phyloP scores from a whole-genome alignment of 1,284 basidiomycete species.

The Neonothopanus nambi region DNA sequence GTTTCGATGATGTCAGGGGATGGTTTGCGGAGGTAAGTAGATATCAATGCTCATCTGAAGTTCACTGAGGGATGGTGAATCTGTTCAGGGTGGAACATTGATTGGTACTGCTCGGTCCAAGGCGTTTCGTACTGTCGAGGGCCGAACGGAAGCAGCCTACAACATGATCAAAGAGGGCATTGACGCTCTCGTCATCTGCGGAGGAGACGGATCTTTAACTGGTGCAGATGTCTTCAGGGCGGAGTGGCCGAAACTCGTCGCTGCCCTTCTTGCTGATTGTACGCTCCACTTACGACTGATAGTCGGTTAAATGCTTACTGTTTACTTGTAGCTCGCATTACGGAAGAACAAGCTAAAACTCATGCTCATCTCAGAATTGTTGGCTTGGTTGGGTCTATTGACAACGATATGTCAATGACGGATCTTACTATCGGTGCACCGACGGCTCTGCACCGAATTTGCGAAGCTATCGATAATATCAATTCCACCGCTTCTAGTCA shows the following conservation, averaged over 20 bases:
- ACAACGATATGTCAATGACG: slow-evolving; percentile 99
- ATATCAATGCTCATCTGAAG: background rate
- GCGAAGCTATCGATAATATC: slow-evolving; percentile 97
- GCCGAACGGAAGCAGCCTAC: slow-evolving; percentile 82
- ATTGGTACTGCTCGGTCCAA: slow-evolving; percentile 94
- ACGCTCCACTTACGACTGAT: slow-evolving; percentile 9
- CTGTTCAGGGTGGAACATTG: slow-evolving; percentile 83
- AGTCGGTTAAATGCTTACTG: slow-evolving; percentile 1
- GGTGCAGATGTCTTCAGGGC: slow-evolving; percentile 92
- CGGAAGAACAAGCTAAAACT: slow-evolving; percentile 65
- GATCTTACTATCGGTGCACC: slow-evolving; percentile 96
- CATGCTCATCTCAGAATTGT: slow-evolving; percentile 93
- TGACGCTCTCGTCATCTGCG: slow-evolving; percentile 95
- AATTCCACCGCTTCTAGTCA: slow-evolving; percentile 96
- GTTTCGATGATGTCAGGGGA: slow-evolving; percentile 97
- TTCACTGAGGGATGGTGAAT: background rate
- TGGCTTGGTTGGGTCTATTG: slow-evolving; percentile 96
- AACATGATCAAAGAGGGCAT: slow-evolving; percentile 97
- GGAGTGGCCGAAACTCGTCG: slow-evolving; percentile 90
- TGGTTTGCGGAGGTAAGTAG: slow-evolving; percentile 84
- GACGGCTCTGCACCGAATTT: slow-evolving; percentile 94
- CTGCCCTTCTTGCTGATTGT: slow-evolving; percentile 67
- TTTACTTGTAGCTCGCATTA: slow-evolving; percentile 59
- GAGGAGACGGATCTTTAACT: slow-evolving; percentile 95
- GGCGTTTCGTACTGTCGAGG: slow-evolving; percentile 86